Conservation (phyloP, 225 moss, liverwort and hornwort genomes). For the Marchantia paleacea region DNA sequence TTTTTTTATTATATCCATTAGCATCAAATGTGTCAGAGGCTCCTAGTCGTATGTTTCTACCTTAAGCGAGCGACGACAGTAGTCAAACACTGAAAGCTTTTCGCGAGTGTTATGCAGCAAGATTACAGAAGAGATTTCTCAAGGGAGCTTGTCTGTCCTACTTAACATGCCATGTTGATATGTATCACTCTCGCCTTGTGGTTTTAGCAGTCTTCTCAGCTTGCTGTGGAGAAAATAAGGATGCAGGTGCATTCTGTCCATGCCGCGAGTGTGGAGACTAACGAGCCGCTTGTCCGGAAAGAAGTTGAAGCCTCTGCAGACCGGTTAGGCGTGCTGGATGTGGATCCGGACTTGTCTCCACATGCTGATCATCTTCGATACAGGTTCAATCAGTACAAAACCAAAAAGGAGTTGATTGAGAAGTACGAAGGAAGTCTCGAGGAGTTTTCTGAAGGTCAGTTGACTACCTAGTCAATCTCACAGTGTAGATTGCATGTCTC, state of each 20-base stretch:
- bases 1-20: background rate
- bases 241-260: constrained; percentile 39
- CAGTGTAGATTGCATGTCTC: background rate
- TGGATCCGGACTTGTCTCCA: constrained; percentile 71
- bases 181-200: background rate
- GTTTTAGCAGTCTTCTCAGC: constrained; percentile 20
- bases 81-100: no score
- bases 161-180: background rate
- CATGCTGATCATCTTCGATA: constrained; percentile 66
- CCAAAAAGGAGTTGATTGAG: constrained; percentile 62
- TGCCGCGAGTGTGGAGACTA: constrained; percentile 75
- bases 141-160: background rate
- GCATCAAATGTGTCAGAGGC: no score
- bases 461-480: background rate
- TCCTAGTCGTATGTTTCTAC: no score
- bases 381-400: constrained; percentile 56
- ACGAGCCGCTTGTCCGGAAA: constrained; percentile 62
- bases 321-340: constrained; percentile 74
- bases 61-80: no score
- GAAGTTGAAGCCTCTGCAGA: constrained; percentile 55
- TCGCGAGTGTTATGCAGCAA: background rate
- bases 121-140: background rate
- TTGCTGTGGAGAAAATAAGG: constrained; percentile 33
- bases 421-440: constrained; percentile 79
- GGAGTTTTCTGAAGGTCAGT: constrained; percentile 69